A percentile compares a stretch with the other conserved stretches of the same genome.
These are phyloP conservation scores for Gloeostereum incarnatum DNA, from an alignment of 768 basidiomycete genomes.

Conservation along the genomic window DNA sequence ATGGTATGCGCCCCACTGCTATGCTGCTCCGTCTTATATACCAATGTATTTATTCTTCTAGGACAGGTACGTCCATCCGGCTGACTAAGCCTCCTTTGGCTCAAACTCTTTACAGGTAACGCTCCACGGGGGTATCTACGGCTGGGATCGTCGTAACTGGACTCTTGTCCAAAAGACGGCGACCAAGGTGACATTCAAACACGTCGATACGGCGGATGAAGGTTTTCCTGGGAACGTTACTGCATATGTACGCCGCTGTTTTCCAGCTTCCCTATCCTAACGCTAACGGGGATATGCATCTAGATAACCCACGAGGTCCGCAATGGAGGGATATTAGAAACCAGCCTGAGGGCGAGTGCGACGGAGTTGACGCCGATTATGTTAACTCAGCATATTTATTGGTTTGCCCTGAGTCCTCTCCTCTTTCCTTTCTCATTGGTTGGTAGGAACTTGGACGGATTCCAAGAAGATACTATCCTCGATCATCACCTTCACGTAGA, in stretches of 20 bases:
- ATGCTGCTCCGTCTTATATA: not conserved
- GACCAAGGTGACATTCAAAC: slow-evolving; percentile 43
- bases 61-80: slow-evolving; percentile 11
- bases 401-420: slow-evolving; percentile 17
- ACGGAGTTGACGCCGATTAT: slow-evolving; percentile 47
- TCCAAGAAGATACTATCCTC: slow-evolving; percentile 30
- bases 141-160: slow-evolving; percentile 54
- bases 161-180: slow-evolving; percentile 29
- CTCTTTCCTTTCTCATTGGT: not conserved
- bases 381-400: slow-evolving; percentile 48
- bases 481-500: slow-evolving; percentile 20
- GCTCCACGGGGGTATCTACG: slow-evolving; percentile 45
- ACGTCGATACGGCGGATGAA: slow-evolving; percentile 41
- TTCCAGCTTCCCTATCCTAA: not conserved
- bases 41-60: slow-evolving; percentile 3
- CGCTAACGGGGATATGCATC: not conserved
- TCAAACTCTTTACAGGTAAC: slow-evolving; percentile 30
- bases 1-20: slow-evolving; percentile 25
- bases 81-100: not conserved
- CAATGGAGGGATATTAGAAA: slow-evolving; percentile 32
- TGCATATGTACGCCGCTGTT: slow-evolving; percentile 22
- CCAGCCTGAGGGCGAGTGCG: slow-evolving; percentile 33
- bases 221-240: slow-evolving; percentile 45
- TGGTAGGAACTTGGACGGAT: slow-evolving; percentile 42
- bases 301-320: slow-evolving; percentile 39